phyloP scores from a whole-genome alignment of 768 basidiomycete genomes.

The Pulveroboletus sp. region DNA sequence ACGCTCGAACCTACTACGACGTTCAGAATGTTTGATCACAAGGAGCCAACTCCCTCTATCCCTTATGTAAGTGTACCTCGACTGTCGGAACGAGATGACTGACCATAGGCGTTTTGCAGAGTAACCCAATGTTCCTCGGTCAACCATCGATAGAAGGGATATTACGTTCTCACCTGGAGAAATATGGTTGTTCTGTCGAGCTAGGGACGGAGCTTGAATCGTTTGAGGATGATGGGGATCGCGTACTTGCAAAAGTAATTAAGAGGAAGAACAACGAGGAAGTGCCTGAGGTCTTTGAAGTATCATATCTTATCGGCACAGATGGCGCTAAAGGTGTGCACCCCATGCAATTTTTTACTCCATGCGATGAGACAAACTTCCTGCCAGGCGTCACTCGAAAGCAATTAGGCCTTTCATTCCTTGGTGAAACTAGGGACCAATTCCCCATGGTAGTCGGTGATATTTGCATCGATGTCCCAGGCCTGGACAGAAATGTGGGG shows the following conservation, averaged over 20 bases:
- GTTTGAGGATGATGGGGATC: slow-evolving; percentile 37
- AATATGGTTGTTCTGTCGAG: slow-evolving; percentile 35
- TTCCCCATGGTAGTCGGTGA: slow-evolving; percentile 35
- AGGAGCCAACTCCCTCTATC: slow-evolving; percentile 23
- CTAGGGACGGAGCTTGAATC: slow-evolving; percentile 42
- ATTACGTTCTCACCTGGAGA: slow-evolving; percentile 17
- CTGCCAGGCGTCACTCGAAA: slow-evolving; percentile 36
- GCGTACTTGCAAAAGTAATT: slow-evolving; percentile 37
- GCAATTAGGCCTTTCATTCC: slow-evolving; percentile 39
- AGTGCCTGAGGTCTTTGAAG: slow-evolving; percentile 23
- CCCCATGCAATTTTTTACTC: background rate
- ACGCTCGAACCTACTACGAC: slow-evolving; percentile 17
- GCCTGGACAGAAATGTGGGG: slow-evolving; percentile 27
- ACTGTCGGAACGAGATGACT: background rate
- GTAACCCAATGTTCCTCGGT: slow-evolving; percentile 14
- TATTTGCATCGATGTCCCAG: slow-evolving; percentile 30
- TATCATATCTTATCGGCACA: slow-evolving; percentile 38
- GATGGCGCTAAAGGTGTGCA: slow-evolving; percentile 39
- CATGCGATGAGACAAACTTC: background rate
- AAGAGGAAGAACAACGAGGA: slow-evolving; percentile 23
- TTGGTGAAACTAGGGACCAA: slow-evolving; percentile 36
- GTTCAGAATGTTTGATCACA: background rate
- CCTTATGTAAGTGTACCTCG: slow-evolving; percentile 23
- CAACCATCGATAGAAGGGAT: slow-evolving; percentile 32
- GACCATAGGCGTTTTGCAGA: slow-evolving; percentile 1